A percentile compares a stretch with the other conserved stretches of the same genome.
These are phyloP conservation scores for Starmerella powellii DNA, from an alignment of 805 yeast genomes.

Conservation along the genomic window DNA sequence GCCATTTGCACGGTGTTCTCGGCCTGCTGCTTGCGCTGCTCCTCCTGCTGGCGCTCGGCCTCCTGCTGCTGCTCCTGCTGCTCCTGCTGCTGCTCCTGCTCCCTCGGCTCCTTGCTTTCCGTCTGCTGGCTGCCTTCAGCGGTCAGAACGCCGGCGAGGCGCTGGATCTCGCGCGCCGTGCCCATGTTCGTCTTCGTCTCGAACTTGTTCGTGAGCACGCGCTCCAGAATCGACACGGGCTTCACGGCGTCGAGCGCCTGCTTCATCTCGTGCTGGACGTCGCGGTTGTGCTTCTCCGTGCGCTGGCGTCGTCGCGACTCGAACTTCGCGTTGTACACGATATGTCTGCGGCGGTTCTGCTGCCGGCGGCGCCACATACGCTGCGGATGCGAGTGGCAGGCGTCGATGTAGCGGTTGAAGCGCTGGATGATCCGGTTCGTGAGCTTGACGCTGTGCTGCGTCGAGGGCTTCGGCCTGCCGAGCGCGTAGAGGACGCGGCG, in stretches of 20 bases:
- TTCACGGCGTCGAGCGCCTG: conserved; percentile 26
- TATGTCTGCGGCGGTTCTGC: conserved; percentile 22
- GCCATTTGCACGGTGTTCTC: not conserved
- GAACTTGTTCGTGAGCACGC: conserved; percentile 23
- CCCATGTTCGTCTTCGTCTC: conserved; percentile 27
- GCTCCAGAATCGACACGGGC: conserved; percentile 28
- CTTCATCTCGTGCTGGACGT: conserved; percentile 35
- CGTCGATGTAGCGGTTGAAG: conserved; percentile 63
- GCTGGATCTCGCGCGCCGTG: conserved; percentile 31
- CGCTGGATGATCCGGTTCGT: conserved; percentile 60
- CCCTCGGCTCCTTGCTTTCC: not conserved
- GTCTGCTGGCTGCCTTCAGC: not conserved
- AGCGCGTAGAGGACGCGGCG: conserved; percentile 73
- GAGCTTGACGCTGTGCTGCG: conserved; percentile 51
- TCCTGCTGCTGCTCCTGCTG: not conserved
- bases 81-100: not conserved
- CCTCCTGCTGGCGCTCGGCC: not conserved
- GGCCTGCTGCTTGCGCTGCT: not conserved
- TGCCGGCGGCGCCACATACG: conserved; percentile 37
- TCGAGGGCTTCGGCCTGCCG: conserved; percentile 73
- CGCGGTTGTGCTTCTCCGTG: conserved; percentile 37
- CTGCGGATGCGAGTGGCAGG: conserved; percentile 46
- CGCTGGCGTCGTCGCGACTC: conserved; percentile 9
- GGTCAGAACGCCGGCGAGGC: conserved; percentile 38
- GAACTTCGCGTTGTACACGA: conserved; percentile 19